These are phyloP conservation scores for Galerina sulciceps DNA, from an alignment of 768 basidiomycete genomes.

Conservation along the genomic window DNA sequence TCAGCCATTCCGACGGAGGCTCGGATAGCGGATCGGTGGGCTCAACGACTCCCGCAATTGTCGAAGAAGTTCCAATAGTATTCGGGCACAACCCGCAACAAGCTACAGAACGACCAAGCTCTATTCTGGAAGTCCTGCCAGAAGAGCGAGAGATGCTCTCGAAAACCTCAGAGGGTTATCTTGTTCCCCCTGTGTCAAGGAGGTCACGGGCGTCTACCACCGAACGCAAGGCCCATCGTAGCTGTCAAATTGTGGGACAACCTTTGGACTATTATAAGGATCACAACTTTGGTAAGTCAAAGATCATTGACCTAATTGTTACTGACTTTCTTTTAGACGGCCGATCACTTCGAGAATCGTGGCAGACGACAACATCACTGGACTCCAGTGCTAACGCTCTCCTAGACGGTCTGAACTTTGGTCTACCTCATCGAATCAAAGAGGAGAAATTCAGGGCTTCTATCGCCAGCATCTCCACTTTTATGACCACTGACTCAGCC, in stretches of 20 bases:
- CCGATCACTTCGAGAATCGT: slow-evolving; percentile 45
- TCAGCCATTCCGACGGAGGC: slow-evolving; percentile 42
- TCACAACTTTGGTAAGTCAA: slow-evolving; percentile 6
- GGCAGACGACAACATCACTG: slow-evolving; percentile 40
- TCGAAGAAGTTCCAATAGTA: slow-evolving; percentile 41
- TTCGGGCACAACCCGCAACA: slow-evolving; percentile 49
- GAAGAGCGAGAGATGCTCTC: slow-evolving; percentile 50
- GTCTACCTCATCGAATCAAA: slow-evolving; percentile 37
- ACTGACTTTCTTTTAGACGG: slow-evolving; percentile 11
- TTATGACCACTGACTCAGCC: slow-evolving; percentile 60
- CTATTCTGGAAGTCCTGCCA: slow-evolving; percentile 51
- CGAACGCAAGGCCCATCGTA: slow-evolving; percentile 32
- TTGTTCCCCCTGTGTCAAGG: slow-evolving; percentile 18
- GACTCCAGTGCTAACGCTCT: slow-evolving; percentile 42
- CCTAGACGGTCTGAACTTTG: slow-evolving; percentile 40
- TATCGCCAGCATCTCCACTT: slow-evolving; percentile 56
- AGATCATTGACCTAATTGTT: not conserved
- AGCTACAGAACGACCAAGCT: slow-evolving; percentile 30
- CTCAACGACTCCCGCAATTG: slow-evolving; percentile 36
- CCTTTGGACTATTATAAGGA: slow-evolving; percentile 13
- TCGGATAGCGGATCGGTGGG: slow-evolving; percentile 32
- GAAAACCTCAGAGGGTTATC: slow-evolving; percentile 22
- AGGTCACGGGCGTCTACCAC: slow-evolving; percentile 16
- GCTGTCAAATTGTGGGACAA: slow-evolving; percentile 26
- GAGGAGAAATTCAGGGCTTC: slow-evolving; percentile 44